A percentile compares a stretch with the other conserved stretches of the same genome.
Evolutionary conservation across 2,329 filamentous ascomycete genomes (phyloP).

Genomic region (Cladosporium sp.): DNA sequence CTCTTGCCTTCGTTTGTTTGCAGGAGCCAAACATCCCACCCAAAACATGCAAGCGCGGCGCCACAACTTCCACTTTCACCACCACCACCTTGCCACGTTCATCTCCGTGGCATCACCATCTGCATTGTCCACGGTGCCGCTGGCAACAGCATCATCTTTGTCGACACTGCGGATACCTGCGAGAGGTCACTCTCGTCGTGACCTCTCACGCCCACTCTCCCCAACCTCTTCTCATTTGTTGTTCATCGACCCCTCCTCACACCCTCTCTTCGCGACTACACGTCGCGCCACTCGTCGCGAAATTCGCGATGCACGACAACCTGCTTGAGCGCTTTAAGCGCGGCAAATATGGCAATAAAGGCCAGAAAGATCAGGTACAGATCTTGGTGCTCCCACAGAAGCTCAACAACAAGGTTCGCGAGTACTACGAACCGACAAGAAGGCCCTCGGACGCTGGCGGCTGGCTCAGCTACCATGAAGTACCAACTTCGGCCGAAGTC

Average conservation of each 20-base stretch:
- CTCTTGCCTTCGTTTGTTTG: slow-evolving; percentile 5
- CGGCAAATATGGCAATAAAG: not conserved
- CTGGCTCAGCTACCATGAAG: slow-evolving; percentile 43
- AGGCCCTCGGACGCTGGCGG: slow-evolving; percentile 17
- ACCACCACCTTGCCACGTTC: not conserved
- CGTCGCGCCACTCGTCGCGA: not conserved
- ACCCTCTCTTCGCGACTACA: not conserved
- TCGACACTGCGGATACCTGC: too few relatives aligned
- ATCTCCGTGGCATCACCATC: not conserved
- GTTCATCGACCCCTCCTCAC: not conserved
- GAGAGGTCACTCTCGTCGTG: too few relatives aligned
- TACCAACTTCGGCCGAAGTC: slow-evolving; percentile 54
- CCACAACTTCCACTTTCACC: not conserved
- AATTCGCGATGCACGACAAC: slow-evolving; percentile 22
- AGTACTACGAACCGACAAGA: slow-evolving; percentile 23
- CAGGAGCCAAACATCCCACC: not conserved
- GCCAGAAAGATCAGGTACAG: not conserved
- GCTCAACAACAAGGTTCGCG: slow-evolving; percentile 24
- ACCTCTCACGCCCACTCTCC: too few relatives aligned
- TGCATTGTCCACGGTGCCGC: not conserved
- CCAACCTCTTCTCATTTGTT: not conserved
- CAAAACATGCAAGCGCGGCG: slow-evolving; percentile 1
- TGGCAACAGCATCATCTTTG: not conserved
- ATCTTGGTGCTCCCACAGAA: slow-evolving; percentile 21
- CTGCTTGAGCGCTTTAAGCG: slow-evolving; percentile 27